Evolutionary conservation across 1,139 yeast species (phyloP), one percentile per base, ranked within the genome.

Genomic region (Debaryomyces coudertii): DNA sequence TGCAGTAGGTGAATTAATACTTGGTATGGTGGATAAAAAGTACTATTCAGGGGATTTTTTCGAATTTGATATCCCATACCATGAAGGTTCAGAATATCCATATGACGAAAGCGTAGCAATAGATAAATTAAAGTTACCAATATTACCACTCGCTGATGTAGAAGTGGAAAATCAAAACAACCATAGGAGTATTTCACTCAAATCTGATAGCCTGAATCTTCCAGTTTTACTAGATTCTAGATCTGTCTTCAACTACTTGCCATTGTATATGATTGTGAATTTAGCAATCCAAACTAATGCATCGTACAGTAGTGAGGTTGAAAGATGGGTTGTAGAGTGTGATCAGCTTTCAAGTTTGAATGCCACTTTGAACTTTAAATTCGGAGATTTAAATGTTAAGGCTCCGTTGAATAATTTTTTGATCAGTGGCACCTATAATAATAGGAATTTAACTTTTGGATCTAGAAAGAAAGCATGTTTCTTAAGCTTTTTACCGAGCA

Each of bases 261-360:
- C 96, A 0, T 67, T 79, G 43, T 74, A 77, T 38, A 61, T 81
- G 2, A 69, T 88, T 41, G 76, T 87, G 42, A 80, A 81, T 54
- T 64, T 89, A 35, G 93, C 95, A 0, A 71, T 86, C 15, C 95
- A 88, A 65, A 69, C 86, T 20, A 85, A 85, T 56, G 96, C 96
- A 0, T 78, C 75, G 51, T 88, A 81, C 61, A 74, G 80, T 6
- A 59, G 68, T 3, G 75, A 76, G 12, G 57, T 74, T 6, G 71
- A 69, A 18, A 53, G 77, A 20, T 88, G 96, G 96, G 61, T 87
- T 16, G 87, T 86, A 22, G 78, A 79, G 49, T 89, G 96, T 66
- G 65, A 71, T n/a, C 58, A 74, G 20, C 52, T 74, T 2, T 30
- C 52, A 15, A 44, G 53, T 16, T 58, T 66, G 3, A 65, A 76